Evolutionary conservation across 495 filamentous ascomycete species (phyloP), one percentile per base, ranked within the genome.

Genomic region (Penicilliopsis zonata): DNA sequence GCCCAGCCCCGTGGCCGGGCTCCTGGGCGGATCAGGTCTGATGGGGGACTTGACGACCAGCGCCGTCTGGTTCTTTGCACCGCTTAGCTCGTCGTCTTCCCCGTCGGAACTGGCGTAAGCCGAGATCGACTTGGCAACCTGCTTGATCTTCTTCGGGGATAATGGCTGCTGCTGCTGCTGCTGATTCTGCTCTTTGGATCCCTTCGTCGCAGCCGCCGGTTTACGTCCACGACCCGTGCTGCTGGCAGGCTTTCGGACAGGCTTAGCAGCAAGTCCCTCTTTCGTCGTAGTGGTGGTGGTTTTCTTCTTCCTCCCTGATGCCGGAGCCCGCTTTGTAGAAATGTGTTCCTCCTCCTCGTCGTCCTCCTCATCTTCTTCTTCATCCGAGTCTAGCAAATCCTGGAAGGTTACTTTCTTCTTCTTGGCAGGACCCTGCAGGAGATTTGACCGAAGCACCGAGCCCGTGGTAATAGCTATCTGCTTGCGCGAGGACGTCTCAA

Each of bases 391-490:
- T 3, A 47, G 38, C 4, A 53, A 28, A 28, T 69, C 63, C 37
- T 63, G 53, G 37, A 74, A 74, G 3, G 65, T 70, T 18, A 74
- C 69, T 13, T 50, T 69, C 42, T 73, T 73, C 50, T 62, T 68
- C 27, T 63, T 61, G 1, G 59, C 61, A 9, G 56, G 54, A 3
- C 57, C 58, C 9, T 50, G 53, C 22, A 59, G 34, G n/a, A 61
- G 28, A 32, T 60, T 61, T 16, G 59, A 58, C 5, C 52, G 49
- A 0, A 34, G 31, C 9, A 46, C 45, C 5, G 60, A 59, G 17
- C 50, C 50, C 0, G 52, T 59, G 9, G 49, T 34, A 28, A 59
- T 49, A 9, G 37, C 35, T 7, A 57, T 45, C 5, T 47, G 42
- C 27, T 29, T 51, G 0, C 44, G 39, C 3, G 40, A 38, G n/a